Conservation (phyloP, 2,329 filamentous ascomycete species). For the Colletotrichum sansevieriae region DNA sequence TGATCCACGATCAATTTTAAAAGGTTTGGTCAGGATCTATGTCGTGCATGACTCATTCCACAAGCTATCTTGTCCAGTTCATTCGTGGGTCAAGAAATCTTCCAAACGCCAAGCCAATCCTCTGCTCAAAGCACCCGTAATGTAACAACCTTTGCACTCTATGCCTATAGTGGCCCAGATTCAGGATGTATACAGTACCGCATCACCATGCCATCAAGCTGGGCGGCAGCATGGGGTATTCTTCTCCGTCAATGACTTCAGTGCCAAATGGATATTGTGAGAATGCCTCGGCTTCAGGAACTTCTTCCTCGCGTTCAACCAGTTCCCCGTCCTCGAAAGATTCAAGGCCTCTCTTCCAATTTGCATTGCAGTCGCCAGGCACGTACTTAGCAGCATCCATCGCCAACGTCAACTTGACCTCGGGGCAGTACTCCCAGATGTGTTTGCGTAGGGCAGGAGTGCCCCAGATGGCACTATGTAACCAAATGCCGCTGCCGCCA, state of each 20-base stretch:
- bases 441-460: conserved; percentile 60
- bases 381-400: conserved; percentile 68
- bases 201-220: conserved; percentile 45
- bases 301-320: conserved; percentile 39
- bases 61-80: conserved; percentile 15
- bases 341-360: conserved; percentile 59
- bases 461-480: conserved; percentile 64
- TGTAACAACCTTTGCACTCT: conserved; percentile 18
- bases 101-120: conserved; percentile 33
- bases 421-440: conserved; percentile 70
- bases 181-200: not conserved
- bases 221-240: conserved; percentile 56
- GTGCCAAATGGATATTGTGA: conserved; percentile 51
- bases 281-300: conserved; percentile 41
- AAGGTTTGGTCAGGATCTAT: not conserved
- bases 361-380: conserved; percentile 59
- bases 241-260: conserved; percentile 56
- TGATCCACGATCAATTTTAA: not conserved
- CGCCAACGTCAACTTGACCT: conserved; percentile 68
- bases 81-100: conserved; percentile 3
- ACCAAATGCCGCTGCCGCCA: conserved; percentile 60
- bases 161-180: not conserved
- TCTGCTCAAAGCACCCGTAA: conserved; percentile 12
- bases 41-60: conserved; percentile 18
- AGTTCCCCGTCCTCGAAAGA: conserved; percentile 34